Base-by-base conservation (phyloP, 148 eudicot genomes). In the Salicornia ramosissima region DNA sequence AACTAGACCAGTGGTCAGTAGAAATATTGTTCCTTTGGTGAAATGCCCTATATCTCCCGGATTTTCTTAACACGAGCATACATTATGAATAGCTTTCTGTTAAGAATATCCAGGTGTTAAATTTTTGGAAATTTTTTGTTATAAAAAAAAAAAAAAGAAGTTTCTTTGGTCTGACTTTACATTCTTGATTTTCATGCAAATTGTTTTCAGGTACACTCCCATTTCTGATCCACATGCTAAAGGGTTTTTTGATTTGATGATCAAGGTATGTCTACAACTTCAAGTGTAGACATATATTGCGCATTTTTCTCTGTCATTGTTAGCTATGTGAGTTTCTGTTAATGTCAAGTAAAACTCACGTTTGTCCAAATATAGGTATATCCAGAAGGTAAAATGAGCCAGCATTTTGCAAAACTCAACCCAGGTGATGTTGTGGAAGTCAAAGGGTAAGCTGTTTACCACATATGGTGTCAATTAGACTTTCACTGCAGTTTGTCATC, bases 331-430 rank as follows among this genome's bases (percentile, higher is more conserved):
- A 10, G 62, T 30, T 31, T 8, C 25, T 50, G 56, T 26, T 29
- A 24, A n/a, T 61, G 18, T 72, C 30, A 19, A 43, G 43, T 73
- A 39, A 68, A 24, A 24, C 9, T 2, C 47, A 22, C 49, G 42
- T 73, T 69, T 64, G 19, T 30, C 25, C 21, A 25, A 67, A 55
- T 67, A 58, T 75, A 94, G 99, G 79, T 95, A 45, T 95, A 95
- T 69, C 97, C 99, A 16, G 96, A 91, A 81, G 99, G 99, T 60
- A 91, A 91, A 83, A 95, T 95, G 99, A 95, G 96, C 49, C 99
- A 91, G 82, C 96, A 95, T 81, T 89, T 95, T 80, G 93, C 93
- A 49, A 91, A 81, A 71, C 79, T 95, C 71, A 91, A 84, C 73
- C 96, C 96, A 51, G 99, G 99, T 2, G 99, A 95, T 79, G 90